A percentile compares a stretch with the other conserved stretches of the same genome.
phyloP scores from a whole-genome alignment of 192 early-diverging fungal genomes.

The Spinellus fusiger region DNA sequence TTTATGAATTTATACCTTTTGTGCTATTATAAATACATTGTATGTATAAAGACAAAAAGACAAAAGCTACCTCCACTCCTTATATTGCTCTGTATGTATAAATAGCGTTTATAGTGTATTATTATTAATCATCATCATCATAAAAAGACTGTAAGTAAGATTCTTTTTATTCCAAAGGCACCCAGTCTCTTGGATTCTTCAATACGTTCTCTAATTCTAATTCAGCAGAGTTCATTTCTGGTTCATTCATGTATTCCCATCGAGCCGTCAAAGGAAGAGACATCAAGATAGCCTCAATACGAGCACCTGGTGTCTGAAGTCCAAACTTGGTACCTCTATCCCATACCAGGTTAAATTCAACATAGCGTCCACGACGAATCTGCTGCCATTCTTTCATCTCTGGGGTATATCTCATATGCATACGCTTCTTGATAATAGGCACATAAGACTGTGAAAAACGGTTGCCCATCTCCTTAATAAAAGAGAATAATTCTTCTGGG shows the following conservation, averaged over 20 bases:
- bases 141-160: no score
- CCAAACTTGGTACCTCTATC: constrained; percentile 99
- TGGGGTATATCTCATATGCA: constrained; percentile 68
- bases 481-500: constrained; percentile 74
- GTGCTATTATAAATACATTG: no score
- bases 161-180: constrained; percentile 32
- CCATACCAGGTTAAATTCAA: constrained; percentile 95
- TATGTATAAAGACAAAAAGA: no score
- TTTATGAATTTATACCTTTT: no score
- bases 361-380: constrained; percentile 90
- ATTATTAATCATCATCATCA: neutral
- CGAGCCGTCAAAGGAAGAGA: constrained; percentile 88
- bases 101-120: neutral
- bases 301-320: constrained; percentile 87
- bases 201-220: constrained; percentile 73
- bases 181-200: constrained; percentile 77
- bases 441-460: constrained; percentile 80
- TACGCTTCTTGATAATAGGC: constrained; percentile 80
- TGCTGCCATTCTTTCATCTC: constrained; percentile 91
- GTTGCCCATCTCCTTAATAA: constrained; percentile 79
- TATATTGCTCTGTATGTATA: no score
- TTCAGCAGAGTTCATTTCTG: constrained; percentile 64
- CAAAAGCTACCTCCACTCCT: no score
- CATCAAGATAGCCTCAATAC: constrained; percentile 95
- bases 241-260: constrained; percentile 90